Percentiles rank a stretch among this genome's conserved stretches.
Conservation (phyloP, 495 filamentous ascomycete species). For the Astrothelium subdiscretum region DNA sequence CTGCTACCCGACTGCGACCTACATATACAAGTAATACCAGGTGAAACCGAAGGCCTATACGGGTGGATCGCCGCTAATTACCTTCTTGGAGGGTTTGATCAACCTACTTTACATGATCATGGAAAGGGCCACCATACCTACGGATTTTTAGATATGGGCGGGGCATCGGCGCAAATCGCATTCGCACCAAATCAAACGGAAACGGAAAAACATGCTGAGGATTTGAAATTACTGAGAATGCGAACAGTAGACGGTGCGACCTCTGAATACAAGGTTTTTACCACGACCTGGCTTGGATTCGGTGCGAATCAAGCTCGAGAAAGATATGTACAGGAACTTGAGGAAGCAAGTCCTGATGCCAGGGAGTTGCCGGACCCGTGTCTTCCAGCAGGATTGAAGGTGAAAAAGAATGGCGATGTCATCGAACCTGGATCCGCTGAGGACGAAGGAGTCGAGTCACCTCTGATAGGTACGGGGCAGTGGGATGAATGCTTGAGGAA, state of each 20-base stretch:
- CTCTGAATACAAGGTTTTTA: conserved; percentile 78
- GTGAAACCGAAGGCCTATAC: conserved; percentile 94
- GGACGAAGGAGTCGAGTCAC: conserved; percentile 25
- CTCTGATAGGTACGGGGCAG: conserved; percentile 67
- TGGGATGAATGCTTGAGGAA: conserved; percentile 77
- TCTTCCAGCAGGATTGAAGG: conserved; percentile 64
- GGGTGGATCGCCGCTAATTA: conserved; percentile 99
- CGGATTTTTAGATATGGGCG: conserved; percentile 97
- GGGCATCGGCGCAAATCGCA: conserved; percentile 92
- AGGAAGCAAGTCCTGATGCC: conserved; percentile 42
- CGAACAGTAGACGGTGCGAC: conserved; percentile 65
- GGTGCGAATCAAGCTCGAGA: conserved; percentile 83
- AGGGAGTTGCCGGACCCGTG: conserved; percentile 84
- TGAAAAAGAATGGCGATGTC: conserved; percentile 37
- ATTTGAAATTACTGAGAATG: conserved; percentile 75
- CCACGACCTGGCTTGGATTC: conserved; percentile 93
- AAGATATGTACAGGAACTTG: conserved; percentile 62
- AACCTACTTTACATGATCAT: conserved; percentile 58
- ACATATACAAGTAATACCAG: conserved; percentile 90
- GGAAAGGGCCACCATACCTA: conserved; percentile 92
- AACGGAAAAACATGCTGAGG: conserved; percentile 76
- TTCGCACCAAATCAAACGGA: conserved; percentile 94
- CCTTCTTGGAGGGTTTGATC: conserved; percentile 82
- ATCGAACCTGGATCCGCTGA: conserved; percentile 31
- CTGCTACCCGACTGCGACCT: conserved; percentile 77